A percentile compares a stretch with the other conserved stretches of the same genome.
Conservation (phyloP, 2,329 filamentous ascomycete genomes). For the Cladosporium phlei region DNA sequence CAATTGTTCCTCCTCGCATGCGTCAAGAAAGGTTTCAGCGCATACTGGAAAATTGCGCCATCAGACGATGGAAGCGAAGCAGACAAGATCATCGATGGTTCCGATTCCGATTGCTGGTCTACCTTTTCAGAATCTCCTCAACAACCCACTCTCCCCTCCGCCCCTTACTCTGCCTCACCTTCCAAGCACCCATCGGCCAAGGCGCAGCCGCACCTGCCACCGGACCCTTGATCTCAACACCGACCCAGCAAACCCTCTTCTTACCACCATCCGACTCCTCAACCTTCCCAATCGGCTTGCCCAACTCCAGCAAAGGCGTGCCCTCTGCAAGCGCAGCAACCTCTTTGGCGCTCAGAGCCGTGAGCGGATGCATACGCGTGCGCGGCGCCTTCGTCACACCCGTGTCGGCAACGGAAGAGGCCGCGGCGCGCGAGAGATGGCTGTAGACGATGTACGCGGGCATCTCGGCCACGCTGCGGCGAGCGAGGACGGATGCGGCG, state of each 20-base stretch:
- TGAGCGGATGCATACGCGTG: conserved; percentile 84
- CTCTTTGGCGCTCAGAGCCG: conserved; percentile 69
- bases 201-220: conserved; percentile 12
- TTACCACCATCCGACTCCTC: conserved; percentile 47
- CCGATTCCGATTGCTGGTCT: neutral
- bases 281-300: conserved; percentile 87
- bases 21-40: too few species aligned
- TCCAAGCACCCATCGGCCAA: conserved; percentile 65
- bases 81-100: too few species aligned
- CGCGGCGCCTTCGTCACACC: conserved; percentile 54
- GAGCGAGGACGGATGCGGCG: conserved; percentile 72
- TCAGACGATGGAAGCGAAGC: too few species aligned
- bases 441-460: conserved; percentile 86
- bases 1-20: neutral
- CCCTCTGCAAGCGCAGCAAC: conserved; percentile 75
- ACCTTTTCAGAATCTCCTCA: conserved; percentile 45
- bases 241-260: conserved; percentile 73
- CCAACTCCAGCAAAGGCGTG: conserved; percentile 76
- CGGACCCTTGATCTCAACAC: conserved; percentile 53
- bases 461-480: conserved; percentile 65
- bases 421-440: conserved; percentile 67
- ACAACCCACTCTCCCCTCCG: conserved; percentile 70
- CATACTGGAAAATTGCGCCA: too few species aligned
- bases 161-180: conserved; percentile 74
- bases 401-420: conserved; percentile 38